These are phyloP conservation scores for Ustulina deusta DNA, from an alignment of 2,329 filamentous ascomycete genomes.

Conservation along the genomic window DNA sequence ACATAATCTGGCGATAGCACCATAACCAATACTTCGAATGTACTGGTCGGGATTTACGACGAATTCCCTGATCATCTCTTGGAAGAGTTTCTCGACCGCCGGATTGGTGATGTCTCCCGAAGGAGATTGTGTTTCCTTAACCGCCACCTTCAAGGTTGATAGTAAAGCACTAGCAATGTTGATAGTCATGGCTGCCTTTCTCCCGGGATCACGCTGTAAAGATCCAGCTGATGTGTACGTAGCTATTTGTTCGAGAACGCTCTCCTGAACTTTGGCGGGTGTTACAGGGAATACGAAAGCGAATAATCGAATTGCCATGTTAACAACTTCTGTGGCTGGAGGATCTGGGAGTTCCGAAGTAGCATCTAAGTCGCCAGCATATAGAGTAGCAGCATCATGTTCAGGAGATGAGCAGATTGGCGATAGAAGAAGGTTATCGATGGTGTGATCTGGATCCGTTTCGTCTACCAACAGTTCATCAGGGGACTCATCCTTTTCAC, in stretches of 20 bases:
- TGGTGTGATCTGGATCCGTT: conserved; percentile 71
- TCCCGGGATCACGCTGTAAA: conserved; percentile 85
- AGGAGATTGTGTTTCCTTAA: conserved; percentile 80
- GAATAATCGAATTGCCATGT: conserved; percentile 93
- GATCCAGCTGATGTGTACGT: conserved; percentile 86
- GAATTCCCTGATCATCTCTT: conserved; percentile 78
- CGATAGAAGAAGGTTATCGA: conserved; percentile 71
- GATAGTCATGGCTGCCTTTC: conserved; percentile 90
- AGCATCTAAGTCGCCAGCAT: conserved; percentile 68
- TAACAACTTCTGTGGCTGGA: conserved; percentile 91
- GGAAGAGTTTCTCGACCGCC: conserved; percentile 85
- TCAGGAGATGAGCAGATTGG: conserved; percentile 87
- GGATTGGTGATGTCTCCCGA: conserved; percentile 78
- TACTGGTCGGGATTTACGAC: conserved; percentile 87
- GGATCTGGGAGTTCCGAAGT: conserved; percentile 73
- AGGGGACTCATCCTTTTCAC: conserved; percentile 69
- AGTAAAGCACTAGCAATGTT: conserved; percentile 88
- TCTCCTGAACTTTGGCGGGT: conserved; percentile 92
- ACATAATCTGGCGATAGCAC: conserved; percentile 87
- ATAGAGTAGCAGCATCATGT: conserved; percentile 87
- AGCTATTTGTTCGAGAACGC: conserved; percentile 91
- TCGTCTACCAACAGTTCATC: conserved; percentile 61
- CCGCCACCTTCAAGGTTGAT: conserved; percentile 83
- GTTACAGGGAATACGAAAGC: conserved; percentile 91
- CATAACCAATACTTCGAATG: conserved; percentile 85